Base-by-base conservation (phyloP, 164 flowering plant genomes). In the Platanus orientalis region DNA sequence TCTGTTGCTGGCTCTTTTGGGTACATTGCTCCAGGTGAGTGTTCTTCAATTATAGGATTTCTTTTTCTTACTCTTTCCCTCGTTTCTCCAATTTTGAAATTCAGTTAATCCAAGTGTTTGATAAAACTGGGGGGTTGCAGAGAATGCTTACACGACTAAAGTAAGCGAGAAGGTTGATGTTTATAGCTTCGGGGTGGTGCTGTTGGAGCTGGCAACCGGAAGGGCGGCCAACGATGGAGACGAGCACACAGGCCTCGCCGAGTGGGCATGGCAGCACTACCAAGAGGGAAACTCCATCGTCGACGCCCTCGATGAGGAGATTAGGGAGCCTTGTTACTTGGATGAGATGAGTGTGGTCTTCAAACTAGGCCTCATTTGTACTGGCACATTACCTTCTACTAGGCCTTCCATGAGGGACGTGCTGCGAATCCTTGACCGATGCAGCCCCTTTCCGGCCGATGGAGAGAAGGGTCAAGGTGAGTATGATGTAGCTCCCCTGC, bases 11-110 rank as follows among this genome's bases (percentile, higher is more conserved):
- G 92, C 48, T 83, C 96, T 2, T 74, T 82, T 29, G 96, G 96
- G 10, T 87, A 87, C 78, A 77, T 87, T 10, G 93, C 93, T 42
- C 93, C 96, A 55, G 95, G 95, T 86, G 10, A 65, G n/a, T n/a
- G n/a, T n/a, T n/a, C n/a, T n/a, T n/a, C n/a, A n/a, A n/a, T n/a
- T n/a, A n/a, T n/a, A n/a, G n/a, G n/a, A n/a, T n/a, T n/a, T n/a
- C n/a, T n/a, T n/a, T n/a, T n/a, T n/a, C n/a, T n/a, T n/a, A n/a
- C n/a, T n/a, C n/a, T 0, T 12, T 44, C 2, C 1, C 12, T 28
- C 23, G 19, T 3, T 56, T 19, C 6, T 44, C 10, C 1, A 9
- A 17, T 23, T 47, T 26, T 19, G 10, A 28, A 49, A 57, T 12
- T 0, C 11, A 23, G 9, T 26, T 54, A 21, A 23, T 2, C 2